These are phyloP conservation scores for Rutstroemia sp. DNA, from an alignment of 2,329 filamentous ascomycete genomes.

Conservation along the genomic window DNA sequence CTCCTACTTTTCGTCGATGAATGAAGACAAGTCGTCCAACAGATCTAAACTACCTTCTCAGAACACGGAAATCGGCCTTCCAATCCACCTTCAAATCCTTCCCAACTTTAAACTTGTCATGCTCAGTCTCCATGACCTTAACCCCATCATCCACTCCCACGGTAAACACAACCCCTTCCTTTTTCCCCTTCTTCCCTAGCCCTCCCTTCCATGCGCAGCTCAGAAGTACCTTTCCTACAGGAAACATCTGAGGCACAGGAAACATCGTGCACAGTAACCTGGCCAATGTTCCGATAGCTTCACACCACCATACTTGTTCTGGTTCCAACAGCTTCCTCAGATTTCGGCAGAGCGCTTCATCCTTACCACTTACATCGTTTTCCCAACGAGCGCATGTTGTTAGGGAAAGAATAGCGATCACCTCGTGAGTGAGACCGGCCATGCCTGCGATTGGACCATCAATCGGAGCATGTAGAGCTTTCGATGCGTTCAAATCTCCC, in stretches of 20 bases:
- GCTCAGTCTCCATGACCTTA: no score
- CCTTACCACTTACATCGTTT: conserved; percentile 45
- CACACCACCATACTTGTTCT: conserved; percentile 27
- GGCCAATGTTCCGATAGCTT: conserved; percentile 22
- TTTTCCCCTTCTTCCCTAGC: background rate
- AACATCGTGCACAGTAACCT: background rate
- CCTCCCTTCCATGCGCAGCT: background rate
- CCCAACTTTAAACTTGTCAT: background rate
- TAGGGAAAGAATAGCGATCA: conserved; percentile 64
- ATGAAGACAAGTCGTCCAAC: no score
- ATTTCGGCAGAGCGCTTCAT: conserved; percentile 28
- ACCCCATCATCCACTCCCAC: background rate
- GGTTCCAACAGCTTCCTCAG: conserved; percentile 21
- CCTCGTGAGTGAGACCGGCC: conserved; percentile 67
- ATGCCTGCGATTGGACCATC: conserved; percentile 54
- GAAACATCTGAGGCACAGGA: background rate
- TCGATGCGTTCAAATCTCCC: conserved; percentile 50
- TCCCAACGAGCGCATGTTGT: conserved; percentile 70
- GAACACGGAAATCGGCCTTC: background rate
- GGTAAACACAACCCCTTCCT: background rate
- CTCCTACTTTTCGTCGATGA: no score
- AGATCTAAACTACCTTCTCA: background rate
- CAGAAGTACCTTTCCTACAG: background rate
- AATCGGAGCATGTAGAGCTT: conserved; percentile 65
- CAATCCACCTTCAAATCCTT: background rate